These are phyloP conservation scores for Parastagonospora nodorum DNA, from an alignment of 2,329 filamentous ascomycete species.

Conservation along the genomic window DNA sequence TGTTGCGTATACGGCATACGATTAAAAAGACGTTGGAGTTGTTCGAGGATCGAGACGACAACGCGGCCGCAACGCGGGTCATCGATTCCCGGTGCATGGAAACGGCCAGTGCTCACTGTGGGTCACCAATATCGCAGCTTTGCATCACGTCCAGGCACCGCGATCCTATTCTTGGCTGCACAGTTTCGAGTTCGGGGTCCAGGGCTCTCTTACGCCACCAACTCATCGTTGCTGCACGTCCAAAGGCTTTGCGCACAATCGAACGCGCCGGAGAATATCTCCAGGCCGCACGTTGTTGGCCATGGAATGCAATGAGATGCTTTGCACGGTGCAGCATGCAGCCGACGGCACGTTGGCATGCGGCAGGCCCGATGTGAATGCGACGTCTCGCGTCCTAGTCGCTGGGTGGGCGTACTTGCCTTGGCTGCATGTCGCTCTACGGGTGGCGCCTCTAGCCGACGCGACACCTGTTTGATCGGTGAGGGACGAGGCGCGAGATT, in stretches of 20 bases:
- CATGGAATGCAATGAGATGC: conserved; percentile 3
- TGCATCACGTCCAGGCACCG: background rate
- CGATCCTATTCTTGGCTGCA: background rate
- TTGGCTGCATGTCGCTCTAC: conserved; percentile 5
- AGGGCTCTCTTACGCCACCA: conserved; percentile 6
- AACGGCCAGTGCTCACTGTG: too few relatives aligned
- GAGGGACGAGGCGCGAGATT: conserved; percentile 11
- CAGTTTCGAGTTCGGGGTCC: conserved; percentile 14
- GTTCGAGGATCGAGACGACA: too few relatives aligned
- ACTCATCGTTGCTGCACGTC: conserved; percentile 3
- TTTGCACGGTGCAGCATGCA: conserved; percentile 1
- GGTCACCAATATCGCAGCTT: background rate
- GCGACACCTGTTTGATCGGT: conserved; percentile 14
- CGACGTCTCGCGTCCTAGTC: conserved; percentile 3
- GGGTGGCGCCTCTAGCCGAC: conserved; percentile 24
- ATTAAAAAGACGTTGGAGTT: too few relatives aligned
- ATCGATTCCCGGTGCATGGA: too few relatives aligned
- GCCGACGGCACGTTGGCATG: conserved; percentile 3
- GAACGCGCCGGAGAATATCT: conserved; percentile 4
- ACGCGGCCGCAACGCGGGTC: too few relatives aligned
- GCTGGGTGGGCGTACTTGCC: background rate
- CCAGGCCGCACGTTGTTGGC: conserved; percentile 4
- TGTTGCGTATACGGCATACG: too few relatives aligned
- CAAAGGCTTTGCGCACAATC: background rate
- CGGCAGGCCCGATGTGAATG: background rate